phyloP scores from a whole-genome alignment of 179 eudicot genomes.

The Silene coronaria region DNA sequence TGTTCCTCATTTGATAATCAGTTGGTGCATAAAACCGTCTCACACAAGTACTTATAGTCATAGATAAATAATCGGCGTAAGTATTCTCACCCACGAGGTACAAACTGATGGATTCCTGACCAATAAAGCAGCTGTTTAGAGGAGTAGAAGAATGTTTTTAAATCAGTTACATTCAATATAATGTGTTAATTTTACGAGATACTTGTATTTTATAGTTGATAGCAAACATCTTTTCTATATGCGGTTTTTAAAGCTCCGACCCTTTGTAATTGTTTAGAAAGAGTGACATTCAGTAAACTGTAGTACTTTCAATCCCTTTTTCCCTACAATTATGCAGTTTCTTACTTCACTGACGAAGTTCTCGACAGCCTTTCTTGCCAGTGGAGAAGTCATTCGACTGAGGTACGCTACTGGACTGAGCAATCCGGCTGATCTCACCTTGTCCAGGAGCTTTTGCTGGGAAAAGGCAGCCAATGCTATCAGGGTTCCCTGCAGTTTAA shows the following conservation, averaged over 20 bases:
- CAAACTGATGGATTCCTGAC: conserved; percentile 46
- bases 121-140: conserved; percentile 38
- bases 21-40: no score
- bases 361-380: conserved; percentile 43
- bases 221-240: no score
- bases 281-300: no score
- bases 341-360: conserved; percentile 53
- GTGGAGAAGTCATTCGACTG: conserved; percentile 52
- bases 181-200: neutral
- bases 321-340: no score
- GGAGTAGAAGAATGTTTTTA: neutral
- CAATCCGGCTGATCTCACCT: conserved; percentile 60
- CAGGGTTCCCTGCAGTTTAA: conserved; percentile 52
- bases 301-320: no score
- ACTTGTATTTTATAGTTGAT: no score
- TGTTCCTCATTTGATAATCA: no score
- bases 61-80: neutral
- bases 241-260: no score
- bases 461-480: conserved; percentile 68
- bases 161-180: neutral
- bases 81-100: conserved; percentile 45
- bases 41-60: neutral
- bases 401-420: conserved; percentile 69
- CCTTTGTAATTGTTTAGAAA: no score
- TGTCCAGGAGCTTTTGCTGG: conserved; percentile 37